phyloP scores from a whole-genome alignment of 768 basidiomycete genomes.

The Hygrophoropsis aurantiaca region DNA sequence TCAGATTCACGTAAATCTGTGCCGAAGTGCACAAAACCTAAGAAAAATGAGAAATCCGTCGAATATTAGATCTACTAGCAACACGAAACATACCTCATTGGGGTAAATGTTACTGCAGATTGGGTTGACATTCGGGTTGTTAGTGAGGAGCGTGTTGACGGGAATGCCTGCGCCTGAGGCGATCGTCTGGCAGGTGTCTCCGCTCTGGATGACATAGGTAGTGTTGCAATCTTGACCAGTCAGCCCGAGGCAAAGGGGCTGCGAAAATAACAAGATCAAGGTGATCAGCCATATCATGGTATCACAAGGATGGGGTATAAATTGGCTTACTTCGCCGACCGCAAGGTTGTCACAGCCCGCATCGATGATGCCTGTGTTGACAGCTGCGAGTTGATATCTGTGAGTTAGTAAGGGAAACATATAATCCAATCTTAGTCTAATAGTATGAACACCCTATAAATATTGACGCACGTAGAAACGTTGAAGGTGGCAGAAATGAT shows the following conservation, averaged over 20 bases:
- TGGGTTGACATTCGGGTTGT: slow-evolving; percentile 65
- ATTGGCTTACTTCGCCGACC: slow-evolving; percentile 42
- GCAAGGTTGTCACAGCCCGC: slow-evolving; percentile 55
- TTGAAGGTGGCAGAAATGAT: slow-evolving; percentile 59
- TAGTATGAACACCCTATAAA: too few relatives aligned
- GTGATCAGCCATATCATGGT: neutral
- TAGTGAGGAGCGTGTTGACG: slow-evolving; percentile 45
- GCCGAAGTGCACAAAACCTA: slow-evolving; percentile 25
- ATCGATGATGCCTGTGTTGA: slow-evolving; percentile 50
- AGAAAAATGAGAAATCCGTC: slow-evolving; percentile 1
- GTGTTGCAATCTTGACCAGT: slow-evolving; percentile 54
- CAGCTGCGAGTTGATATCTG: slow-evolving; percentile 59
- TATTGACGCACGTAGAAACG: slow-evolving; percentile 65
- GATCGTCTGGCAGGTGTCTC: slow-evolving; percentile 54
- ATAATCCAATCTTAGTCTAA: slow-evolving; percentile 1
- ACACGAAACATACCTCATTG: slow-evolving; percentile 46
- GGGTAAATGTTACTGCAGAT: slow-evolving; percentile 56
- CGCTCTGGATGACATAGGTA: slow-evolving; percentile 44
- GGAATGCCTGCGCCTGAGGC: slow-evolving; percentile 40
- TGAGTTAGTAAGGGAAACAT: neutral
- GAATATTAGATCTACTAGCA: neutral
- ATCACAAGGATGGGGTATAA: too few relatives aligned
- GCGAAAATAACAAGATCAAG: neutral
- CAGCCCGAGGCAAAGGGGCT: slow-evolving; percentile 58
- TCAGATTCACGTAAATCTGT: slow-evolving; percentile 22